Evolutionary conservation across 345 rosid species (phyloP), one percentile per base, ranked within the genome.

Genomic region (Xanthoceras sorbifolium): DNA sequence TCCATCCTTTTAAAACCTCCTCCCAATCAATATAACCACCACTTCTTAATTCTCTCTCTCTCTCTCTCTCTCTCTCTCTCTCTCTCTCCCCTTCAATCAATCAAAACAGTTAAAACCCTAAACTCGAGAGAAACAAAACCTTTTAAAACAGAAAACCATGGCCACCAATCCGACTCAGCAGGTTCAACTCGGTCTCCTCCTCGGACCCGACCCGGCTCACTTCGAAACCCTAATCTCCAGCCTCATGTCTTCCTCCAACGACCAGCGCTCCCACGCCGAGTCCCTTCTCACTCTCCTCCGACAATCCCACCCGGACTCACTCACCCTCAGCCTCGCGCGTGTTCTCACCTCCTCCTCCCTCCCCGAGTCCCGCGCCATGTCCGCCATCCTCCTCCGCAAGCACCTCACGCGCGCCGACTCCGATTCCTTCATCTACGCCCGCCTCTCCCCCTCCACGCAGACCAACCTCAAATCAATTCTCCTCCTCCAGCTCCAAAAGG

Each of bases 241-340:
- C 67, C 91, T 90, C 61, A 86, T 91, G 93, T 90, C 97, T 20
- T 86, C 97, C 7, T 81, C 92, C 64, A 91, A 90, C 81, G 97
- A 91, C 2, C 90, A 85, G 22, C 91, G 93, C 3, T 88, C 92
- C 31, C 87, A 84, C 64, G 93, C 93, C 10, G 97, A 91, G 84
- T 78, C 84, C 6, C 79, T 83, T 31, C 90, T 90, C 78, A 84
- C 89, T 64, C 88, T 88, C 76, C 82, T 86, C 84, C 90, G 89
- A 26, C 89, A 88, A 36, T 75, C 77, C 67, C 84, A 90, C 36
- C 97, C 97, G 15, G 84, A 91, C 78, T 64, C 89, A 6, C 87
- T 91, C 50, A 73, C 79, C 36, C 84, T 91, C 67, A 84, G 83
- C 64, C 88, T 90, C 59, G 85, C 84, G 54, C 92, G 86, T 2